Base-by-base conservation (phyloP, 768 basidiomycete species). In the Termitomyces sp. region DNA sequence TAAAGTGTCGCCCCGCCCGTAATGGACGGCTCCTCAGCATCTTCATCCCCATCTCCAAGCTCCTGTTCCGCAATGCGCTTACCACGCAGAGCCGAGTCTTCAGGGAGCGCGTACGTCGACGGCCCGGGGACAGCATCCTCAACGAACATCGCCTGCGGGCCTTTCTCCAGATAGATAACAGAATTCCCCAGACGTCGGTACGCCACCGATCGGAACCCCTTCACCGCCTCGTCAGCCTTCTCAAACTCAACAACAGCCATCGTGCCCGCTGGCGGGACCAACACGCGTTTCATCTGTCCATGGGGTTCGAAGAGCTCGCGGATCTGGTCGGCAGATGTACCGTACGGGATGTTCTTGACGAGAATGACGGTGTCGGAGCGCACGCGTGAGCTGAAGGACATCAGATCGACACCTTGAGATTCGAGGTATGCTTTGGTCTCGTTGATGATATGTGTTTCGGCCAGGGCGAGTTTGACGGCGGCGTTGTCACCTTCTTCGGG, bases 311-410 rank as follows among this genome's bases (percentile, higher is more conserved):
- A 94, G 46, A 98, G 68, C 56, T 85, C 85, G 22, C 81, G 80
- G n/a, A 98, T 82, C 59, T 91, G 82, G 17, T 83, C 79, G 0
- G 74, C 69, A 0, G 86, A 81, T 2, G 94, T 96, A 6, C 90
- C 93, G 64, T 89, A 96, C 0, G 97, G 96, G 44, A 99, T 93
- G 71, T 98, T 98, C 74, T 98, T 98, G 59, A 98, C 89, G 17
- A 99, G 80, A 58, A 98, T 85, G 34, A 78, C 83, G 0, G 90
- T 95, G 62, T 88, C 83, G 0, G 93, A 95, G 14, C 82, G 77
- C 3, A 72, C 72, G 12, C 70, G 70, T 1, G 77, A 70, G 3
- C 77, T 74, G 60, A 89, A 85, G 0, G 83, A 75, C 2, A 81
- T 76, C 1, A 89, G 69, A 19, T 83, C 66, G 54, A 90, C 83